phyloP scores from a whole-genome alignment of 139 green algal species.

The Chlamydomonas sp. region DNA sequence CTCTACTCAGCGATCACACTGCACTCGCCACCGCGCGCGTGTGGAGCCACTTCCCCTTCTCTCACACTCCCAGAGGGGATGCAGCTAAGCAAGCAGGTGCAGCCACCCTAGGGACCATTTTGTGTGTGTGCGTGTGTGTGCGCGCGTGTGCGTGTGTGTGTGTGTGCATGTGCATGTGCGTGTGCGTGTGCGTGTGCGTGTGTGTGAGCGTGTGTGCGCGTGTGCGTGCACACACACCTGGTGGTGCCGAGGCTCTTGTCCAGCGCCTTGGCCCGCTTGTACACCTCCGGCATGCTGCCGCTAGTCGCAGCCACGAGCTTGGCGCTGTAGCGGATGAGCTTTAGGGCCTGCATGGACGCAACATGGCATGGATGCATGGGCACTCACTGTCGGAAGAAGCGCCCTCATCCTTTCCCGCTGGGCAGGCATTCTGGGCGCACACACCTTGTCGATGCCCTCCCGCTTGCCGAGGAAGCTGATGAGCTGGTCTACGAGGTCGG shows the following conservation, averaged over 20 bases:
- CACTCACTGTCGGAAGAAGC: neutral
- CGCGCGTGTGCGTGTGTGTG: too few species aligned
- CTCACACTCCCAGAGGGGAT: too few species aligned
- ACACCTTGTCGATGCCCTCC: conserved; percentile 9
- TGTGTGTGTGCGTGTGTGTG: too few species aligned
- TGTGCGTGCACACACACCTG: conserved; percentile 30
- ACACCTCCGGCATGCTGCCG: conserved; percentile 25
- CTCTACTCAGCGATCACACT: too few species aligned
- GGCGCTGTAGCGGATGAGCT: conserved; percentile 65
- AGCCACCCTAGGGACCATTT: too few species aligned
- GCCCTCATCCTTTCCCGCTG: neutral
- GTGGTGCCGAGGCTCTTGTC: conserved; percentile 61
- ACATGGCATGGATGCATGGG: neutral
- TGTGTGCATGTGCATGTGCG: too few species aligned
- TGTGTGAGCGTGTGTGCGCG: neutral
- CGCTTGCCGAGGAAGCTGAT: conserved; percentile 3
- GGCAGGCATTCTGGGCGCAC: too few species aligned
- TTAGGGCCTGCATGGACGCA: conserved; percentile 24
- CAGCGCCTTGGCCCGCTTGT: conserved; percentile 33
- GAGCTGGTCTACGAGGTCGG: conserved; percentile 5
- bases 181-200: neutral
- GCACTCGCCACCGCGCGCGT: too few species aligned
- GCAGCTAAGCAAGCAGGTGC: too few species aligned
- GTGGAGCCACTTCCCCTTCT: too few species aligned
- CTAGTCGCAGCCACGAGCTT: conserved; percentile 51